Conservation (phyloP, 495 filamentous ascomycete genomes). For the Penicillium egyptiacum region DNA sequence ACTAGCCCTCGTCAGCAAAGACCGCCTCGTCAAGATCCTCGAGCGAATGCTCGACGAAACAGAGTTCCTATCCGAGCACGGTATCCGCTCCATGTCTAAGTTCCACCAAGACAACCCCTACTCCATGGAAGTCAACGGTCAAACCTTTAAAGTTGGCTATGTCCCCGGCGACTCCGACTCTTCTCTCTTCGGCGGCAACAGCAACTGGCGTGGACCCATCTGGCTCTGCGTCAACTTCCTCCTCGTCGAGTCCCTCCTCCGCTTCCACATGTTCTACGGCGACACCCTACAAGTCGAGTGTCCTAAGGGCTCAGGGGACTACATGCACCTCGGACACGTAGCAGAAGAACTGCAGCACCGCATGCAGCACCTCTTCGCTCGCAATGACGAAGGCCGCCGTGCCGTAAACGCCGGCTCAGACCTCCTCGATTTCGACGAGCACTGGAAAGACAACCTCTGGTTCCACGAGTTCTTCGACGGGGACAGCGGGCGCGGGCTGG, state of each 20-base stretch:
- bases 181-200: constrained; percentile 92
- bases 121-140: constrained; percentile 93
- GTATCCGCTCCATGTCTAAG: constrained; percentile 92
- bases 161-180: constrained; percentile 93
- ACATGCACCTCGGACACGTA: constrained; percentile 95
- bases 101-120: constrained; percentile 87
- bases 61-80: constrained; percentile 87
- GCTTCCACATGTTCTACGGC: constrained; percentile 96
- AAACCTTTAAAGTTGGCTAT: constrained; percentile 84
- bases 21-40: constrained; percentile 80
- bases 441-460: constrained; percentile 93
- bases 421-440: constrained; percentile 79
- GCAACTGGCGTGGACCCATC: constrained; percentile 92
- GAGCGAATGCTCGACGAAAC: constrained; percentile 90
- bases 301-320: constrained; percentile 88
- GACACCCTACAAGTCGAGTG: constrained; percentile 86
- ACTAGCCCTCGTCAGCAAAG: constrained; percentile 83
- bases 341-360: constrained; percentile 95
- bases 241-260: constrained; percentile 84
- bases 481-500: constrained; percentile 83
- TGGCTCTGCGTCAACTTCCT: constrained; percentile 97
- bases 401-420: constrained; percentile 83
- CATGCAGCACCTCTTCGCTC: constrained; percentile 85
- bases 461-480: constrained; percentile 98
- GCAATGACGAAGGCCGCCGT: constrained; percentile 77